Percentiles rank a stretch among this genome's conserved stretches.
These are phyloP conservation scores for Fagopyrum tataricum DNA, from an alignment of 148 eudicot species.

Conservation along the genomic window DNA sequence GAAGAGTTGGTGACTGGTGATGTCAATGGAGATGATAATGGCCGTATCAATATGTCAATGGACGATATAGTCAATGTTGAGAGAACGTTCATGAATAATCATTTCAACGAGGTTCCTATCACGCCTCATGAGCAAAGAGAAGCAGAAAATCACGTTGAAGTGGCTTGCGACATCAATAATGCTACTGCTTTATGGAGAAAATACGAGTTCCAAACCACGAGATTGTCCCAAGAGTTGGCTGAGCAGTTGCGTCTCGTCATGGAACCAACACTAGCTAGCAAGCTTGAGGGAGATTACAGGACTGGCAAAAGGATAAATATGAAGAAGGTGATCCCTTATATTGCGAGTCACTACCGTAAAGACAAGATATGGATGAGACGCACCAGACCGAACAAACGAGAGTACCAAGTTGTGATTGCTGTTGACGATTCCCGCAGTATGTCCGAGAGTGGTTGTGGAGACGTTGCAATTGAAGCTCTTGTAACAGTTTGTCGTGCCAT, in stretches of 20 bases:
- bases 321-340: constrained; percentile 90
- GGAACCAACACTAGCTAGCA: constrained; percentile 98
- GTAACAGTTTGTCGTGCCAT: constrained; percentile 97
- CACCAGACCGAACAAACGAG: constrained; percentile 84
- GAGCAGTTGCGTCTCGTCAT: constrained; percentile 91
- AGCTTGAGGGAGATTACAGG: constrained; percentile 94
- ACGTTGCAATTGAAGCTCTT: constrained; percentile 89
- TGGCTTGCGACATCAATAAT: constrained; percentile 34
- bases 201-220: constrained; percentile 67
- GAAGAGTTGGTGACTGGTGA: constrained; percentile 31
- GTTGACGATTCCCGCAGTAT: constrained; percentile 97
- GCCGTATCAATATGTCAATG: constrained; percentile 17
- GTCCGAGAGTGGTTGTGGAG: constrained; percentile 82
- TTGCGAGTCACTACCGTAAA: constrained; percentile 92
- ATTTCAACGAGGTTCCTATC: constrained; percentile 27
- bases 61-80: constrained; percentile 56
- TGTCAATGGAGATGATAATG: constrained; percentile 15
- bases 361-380: constrained; percentile 98
- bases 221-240: constrained; percentile 93
- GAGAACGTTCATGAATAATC: constrained; percentile 32
- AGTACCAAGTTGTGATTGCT: constrained; percentile 90
- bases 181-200: constrained; percentile 71
- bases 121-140: constrained; percentile 35
- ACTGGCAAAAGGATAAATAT: constrained; percentile 99
- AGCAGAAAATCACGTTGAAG: constrained; percentile 37